Percentiles rank a stretch among this genome's conserved stretches.
phyloP scores from a whole-genome alignment of 78 protist species.

The Anaeramoeba flamelloides region DNA sequence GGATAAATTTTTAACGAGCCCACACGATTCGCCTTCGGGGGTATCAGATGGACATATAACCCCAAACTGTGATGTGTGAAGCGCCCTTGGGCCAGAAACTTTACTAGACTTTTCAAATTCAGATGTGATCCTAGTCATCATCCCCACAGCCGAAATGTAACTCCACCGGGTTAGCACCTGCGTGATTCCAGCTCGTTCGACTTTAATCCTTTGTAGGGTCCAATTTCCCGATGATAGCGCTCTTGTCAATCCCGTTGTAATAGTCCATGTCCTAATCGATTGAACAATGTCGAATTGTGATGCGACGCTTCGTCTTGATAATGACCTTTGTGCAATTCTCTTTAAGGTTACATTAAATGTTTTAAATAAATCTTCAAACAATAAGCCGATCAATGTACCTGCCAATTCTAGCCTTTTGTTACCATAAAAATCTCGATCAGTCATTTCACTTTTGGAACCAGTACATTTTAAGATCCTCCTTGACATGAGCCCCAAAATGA shows the following conservation, averaged over 20 bases:
- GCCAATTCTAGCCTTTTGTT: conserved; percentile 67
- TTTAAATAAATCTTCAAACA: conserved; percentile 91
- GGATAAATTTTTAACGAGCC: conserved; percentile 96
- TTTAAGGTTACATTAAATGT: conserved; percentile 50
- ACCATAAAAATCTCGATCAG: conserved; percentile 89
- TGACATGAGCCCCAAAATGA: not conserved
- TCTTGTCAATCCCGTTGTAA: conserved; percentile 67
- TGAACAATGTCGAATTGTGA: conserved; percentile 35
- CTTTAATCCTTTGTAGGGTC: conserved; percentile 82
- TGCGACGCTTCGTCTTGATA: conserved; percentile 29
- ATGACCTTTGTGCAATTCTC: conserved; percentile 34
- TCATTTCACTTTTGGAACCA: conserved; percentile 33
- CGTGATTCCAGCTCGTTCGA: conserved; percentile 90
- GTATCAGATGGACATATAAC: conserved; percentile 93
- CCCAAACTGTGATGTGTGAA: conserved; percentile 96
- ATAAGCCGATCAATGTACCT: conserved; percentile 21
- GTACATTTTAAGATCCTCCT: not conserved
- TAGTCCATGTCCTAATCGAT: conserved; percentile 16
- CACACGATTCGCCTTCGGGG: conserved; percentile 98
- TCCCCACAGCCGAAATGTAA: conserved; percentile 85
- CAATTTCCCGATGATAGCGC: conserved; percentile 95
- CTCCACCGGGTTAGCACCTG: conserved; percentile 82
- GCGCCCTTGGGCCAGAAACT: conserved; percentile 71
- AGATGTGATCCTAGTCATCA: conserved; percentile 92
- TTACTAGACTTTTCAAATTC: conserved; percentile 96